Conservation (phyloP, 495 filamentous ascomycete genomes). For the Penicillium bialowiezense region DNA sequence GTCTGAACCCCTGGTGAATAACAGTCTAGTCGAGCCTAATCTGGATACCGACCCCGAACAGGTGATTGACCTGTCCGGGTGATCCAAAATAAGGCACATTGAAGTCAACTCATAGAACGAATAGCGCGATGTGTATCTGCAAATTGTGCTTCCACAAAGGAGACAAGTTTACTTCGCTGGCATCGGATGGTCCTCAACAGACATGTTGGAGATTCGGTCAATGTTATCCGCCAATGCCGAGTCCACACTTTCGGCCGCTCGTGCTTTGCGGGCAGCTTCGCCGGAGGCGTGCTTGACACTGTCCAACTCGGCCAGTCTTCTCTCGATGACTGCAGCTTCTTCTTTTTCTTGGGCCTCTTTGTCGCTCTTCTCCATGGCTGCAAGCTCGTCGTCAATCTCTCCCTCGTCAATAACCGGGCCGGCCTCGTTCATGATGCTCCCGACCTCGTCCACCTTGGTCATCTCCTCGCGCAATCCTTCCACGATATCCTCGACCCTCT, state of each 20-base stretch:
- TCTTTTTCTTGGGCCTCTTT: constrained; percentile 52
- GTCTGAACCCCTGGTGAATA: not conserved
- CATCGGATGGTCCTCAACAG: constrained; percentile 38
- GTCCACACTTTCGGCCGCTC: constrained; percentile 24
- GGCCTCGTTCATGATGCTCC: constrained; percentile 66
- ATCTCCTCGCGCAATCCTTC: constrained; percentile 77
- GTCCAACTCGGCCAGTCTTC: constrained; percentile 45
- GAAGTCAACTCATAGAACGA: not conserved
- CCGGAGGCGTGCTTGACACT: constrained; percentile 35
- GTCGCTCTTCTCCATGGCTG: constrained; percentile 68
- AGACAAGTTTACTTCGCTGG: constrained; percentile 18
- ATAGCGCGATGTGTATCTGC: not conserved
- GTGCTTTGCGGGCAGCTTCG: constrained; percentile 28
- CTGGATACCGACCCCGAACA: not conserved
- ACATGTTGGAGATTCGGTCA: constrained; percentile 41
- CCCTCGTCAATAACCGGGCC: constrained; percentile 66
- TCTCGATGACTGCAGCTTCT: constrained; percentile 42
- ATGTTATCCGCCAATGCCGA: constrained; percentile 38
- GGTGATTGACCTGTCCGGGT: constrained; percentile 4
- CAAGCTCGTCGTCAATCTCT: constrained; percentile 87
- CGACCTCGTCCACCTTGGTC: constrained; percentile 77
- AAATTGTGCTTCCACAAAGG: not conserved
- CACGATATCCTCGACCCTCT: constrained; percentile 72
- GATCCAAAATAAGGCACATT: not conserved
- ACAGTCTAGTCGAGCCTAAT: not conserved